phyloP scores from a whole-genome alignment of 495 filamentous ascomycete species.

The Apiosordaria backusii region DNA sequence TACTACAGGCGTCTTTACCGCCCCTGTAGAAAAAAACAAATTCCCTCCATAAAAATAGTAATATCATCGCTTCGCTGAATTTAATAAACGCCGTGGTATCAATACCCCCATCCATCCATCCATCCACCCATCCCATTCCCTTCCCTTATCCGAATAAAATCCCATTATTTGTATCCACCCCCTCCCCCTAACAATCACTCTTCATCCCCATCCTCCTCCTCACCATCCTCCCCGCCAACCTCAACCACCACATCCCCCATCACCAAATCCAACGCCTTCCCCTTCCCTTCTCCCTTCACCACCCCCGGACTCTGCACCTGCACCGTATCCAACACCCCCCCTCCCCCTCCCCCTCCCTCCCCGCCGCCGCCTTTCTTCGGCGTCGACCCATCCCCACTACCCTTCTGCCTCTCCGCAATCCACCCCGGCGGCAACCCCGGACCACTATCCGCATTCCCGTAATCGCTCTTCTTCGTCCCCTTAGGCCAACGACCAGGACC shows the following conservation, averaged over 20 bases:
- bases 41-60: background rate
- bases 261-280: conserved; percentile 19
- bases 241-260: conserved; percentile 20
- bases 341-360: conserved; percentile 19
- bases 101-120: too few relatives aligned
- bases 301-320: conserved; percentile 30
- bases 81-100: background rate
- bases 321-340: conserved; percentile 37
- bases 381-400: conserved; percentile 10
- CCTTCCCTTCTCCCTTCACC: background rate
- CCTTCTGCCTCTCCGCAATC: conserved; percentile 33
- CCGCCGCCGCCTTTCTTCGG: background rate
- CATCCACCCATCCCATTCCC: background rate
- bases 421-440: conserved; percentile 52
- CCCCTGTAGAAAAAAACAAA: too few relatives aligned
- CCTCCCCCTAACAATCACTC: background rate
- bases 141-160: background rate
- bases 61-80: background rate
- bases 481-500: conserved; percentile 53
- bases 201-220: background rate
- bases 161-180: background rate
- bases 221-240: background rate
- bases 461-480: conserved; percentile 55
- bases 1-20: too few relatives aligned
- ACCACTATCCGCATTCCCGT: conserved; percentile 53